Evolutionary conservation across 306 rosid genomes (phyloP).

Genomic region (Hylodesmum podocarpum): DNA sequence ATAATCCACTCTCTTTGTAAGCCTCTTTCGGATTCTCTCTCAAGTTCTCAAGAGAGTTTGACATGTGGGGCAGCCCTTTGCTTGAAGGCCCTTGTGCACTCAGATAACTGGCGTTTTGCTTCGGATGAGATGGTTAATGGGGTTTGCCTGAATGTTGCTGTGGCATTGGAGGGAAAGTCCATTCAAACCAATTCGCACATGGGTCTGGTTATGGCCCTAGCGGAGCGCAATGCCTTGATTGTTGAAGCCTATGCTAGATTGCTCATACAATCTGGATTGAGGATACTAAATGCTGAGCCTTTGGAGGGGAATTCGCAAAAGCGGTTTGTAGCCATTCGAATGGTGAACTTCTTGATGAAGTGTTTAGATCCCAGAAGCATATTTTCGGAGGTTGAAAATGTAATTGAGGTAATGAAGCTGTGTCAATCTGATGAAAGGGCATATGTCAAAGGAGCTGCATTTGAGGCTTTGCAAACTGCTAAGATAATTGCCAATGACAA

Average conservation of each 20-base stretch:
- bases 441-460: slow-evolving; percentile 79
- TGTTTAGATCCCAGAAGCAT: slow-evolving; percentile 75
- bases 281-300: slow-evolving; percentile 53
- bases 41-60: slow-evolving; percentile 75
- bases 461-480: slow-evolving; percentile 86
- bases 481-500: slow-evolving; percentile 50
- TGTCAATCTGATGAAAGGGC: slow-evolving; percentile 83
- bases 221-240: slow-evolving; percentile 69
- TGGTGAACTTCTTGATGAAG: slow-evolving; percentile 81
- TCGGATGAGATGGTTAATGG: slow-evolving; percentile 80
- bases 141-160: slow-evolving; percentile 86
- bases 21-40: slow-evolving; percentile 73
- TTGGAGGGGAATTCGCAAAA: slow-evolving; percentile 79
- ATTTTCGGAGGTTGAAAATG: slow-evolving; percentile 64
- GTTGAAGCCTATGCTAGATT: slow-evolving; percentile 92
- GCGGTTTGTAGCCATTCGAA: slow-evolving; percentile 67
- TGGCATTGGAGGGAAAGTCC: slow-evolving; percentile 68
- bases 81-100: slow-evolving; percentile 79
- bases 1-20: slow-evolving; percentile 70
- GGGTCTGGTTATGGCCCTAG: slow-evolving; percentile 82
- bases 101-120: slow-evolving; percentile 92
- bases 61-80: slow-evolving; percentile 86
- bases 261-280: slow-evolving; percentile 64
- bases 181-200: slow-evolving; percentile 75
- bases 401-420: slow-evolving; percentile 78